A percentile compares a stretch with the other conserved stretches of the same genome.
These are phyloP conservation scores for Petunia secreta DNA, from an alignment of 257 asterid species.

Conservation along the genomic window DNA sequence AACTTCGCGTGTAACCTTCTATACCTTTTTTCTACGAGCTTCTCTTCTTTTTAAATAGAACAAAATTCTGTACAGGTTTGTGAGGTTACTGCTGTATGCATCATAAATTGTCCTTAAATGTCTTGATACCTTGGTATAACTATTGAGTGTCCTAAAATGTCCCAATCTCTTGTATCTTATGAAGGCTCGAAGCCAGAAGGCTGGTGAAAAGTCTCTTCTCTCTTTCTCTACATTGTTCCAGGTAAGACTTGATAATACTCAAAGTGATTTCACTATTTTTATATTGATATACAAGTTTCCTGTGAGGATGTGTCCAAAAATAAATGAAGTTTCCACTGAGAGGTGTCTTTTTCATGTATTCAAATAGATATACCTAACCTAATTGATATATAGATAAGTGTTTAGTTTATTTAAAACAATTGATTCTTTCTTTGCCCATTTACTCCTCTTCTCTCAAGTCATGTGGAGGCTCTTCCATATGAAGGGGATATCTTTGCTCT, in stretches of 20 bases:
- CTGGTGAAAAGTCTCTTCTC: constrained; percentile 89
- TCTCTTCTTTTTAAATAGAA: constrained; percentile 4
- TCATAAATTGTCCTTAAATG: constrained; percentile 10
- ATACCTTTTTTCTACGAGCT: constrained; percentile 11
- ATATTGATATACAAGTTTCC: neutral
- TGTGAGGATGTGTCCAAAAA: neutral
- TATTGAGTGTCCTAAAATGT: constrained; percentile 27
- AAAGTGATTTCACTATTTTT: constrained; percentile 1
- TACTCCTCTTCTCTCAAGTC: neutral
- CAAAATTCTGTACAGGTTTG: neutral
- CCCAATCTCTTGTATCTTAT: constrained; percentile 27
- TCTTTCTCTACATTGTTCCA: constrained; percentile 79
- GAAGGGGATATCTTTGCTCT: neutral
- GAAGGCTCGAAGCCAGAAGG: constrained; percentile 86
- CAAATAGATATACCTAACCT: neutral
- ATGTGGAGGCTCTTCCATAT: neutral
- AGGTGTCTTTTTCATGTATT: neutral
- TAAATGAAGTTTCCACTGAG: neutral
- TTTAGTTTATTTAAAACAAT: neutral
- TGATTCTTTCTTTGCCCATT: neutral
- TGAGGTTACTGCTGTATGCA: constrained; percentile 2
- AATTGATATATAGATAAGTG: neutral
- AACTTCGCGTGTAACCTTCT: neutral
- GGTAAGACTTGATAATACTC: constrained; percentile 47
- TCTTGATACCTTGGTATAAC: constrained; percentile 29